Base-by-base conservation (phyloP, 2,329 filamentous ascomycete genomes). In the Fusarium falciforme region DNA sequence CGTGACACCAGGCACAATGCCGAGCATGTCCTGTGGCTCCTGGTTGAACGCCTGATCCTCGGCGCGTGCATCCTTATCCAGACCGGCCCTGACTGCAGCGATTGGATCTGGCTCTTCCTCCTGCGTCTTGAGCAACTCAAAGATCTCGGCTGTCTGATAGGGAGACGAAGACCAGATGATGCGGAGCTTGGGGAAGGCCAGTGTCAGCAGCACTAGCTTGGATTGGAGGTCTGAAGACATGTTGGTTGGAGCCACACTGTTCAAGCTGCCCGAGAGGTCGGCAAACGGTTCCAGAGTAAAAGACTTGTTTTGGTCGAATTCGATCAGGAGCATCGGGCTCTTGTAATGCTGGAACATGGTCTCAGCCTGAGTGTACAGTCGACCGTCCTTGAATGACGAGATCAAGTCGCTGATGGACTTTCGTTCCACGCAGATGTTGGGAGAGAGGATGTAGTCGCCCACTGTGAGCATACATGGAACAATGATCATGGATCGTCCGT, bases 61-160 rank as follows among this genome's bases (percentile, higher is more conserved):
- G 3, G 87, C 89, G 78, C 84, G 87, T 80, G 90, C 86, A 66
- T 83, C 83, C 72, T 80, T 81, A 66, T 84, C 75, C 86, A 99
- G 85, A 0, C 96, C 96, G 3, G 95, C 90, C 68, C 93, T 91
- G 9, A 98, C 95, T 0, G 96, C 96, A 4, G 91, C 91, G 38
- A 97, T 88, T 1, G 96, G 96, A 81, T 99, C 95, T 0, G 96
- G 96, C 83, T 99, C 96, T 4, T 92, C 88, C 77, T 96, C 93
- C 78, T 95, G 93, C 75, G 94, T 93, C 85, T 99, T 99, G 64
- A 99, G 89, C 75, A 94, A 92, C 78, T 95, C 93, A 81, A 99
- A 98, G 71, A 99, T 98, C 85, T 98, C 95, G 1, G 96, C 96
- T 1, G 96, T 98, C 82, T 99, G 95, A 80, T 97, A 98, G 0